Conservation (phyloP, 2,329 filamentous ascomycete species). For the Monilinia polystroma region DNA sequence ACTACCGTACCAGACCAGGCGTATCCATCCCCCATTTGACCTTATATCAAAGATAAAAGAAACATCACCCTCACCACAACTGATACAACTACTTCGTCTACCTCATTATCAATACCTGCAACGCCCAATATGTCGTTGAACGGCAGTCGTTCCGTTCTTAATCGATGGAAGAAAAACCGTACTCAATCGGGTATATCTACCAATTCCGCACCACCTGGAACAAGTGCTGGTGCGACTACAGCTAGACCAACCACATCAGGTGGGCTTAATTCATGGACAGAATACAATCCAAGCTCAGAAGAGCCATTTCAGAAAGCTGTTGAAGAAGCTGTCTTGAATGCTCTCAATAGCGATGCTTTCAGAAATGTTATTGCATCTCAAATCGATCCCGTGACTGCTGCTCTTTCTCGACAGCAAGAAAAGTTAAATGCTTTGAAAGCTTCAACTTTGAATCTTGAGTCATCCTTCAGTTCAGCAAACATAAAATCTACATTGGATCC, state of each 20-base stretch:
- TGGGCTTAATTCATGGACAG: constrained; percentile 21
- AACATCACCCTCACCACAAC: neutral
- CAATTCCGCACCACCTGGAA: constrained; percentile 18
- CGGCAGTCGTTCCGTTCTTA: constrained; percentile 25
- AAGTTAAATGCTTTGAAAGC: constrained; percentile 32
- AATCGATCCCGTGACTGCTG: constrained; percentile 27
- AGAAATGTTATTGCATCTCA: constrained; percentile 31
- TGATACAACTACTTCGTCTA: neutral
- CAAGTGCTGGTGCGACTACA: neutral
- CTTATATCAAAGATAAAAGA: neutral
- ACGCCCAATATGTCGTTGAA: constrained; percentile 25
- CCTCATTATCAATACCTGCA: neutral
- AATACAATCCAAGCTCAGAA: constrained; percentile 24
- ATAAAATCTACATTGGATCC: constrained; percentile 27
- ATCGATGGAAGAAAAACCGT: constrained; percentile 32
- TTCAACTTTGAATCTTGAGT: constrained; percentile 32
- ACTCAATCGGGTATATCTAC: constrained; percentile 24
- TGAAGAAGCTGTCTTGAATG: constrained; percentile 29
- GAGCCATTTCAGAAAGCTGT: constrained; percentile 28
- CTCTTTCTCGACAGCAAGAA: constrained; percentile 30
- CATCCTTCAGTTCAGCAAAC: constrained; percentile 26
- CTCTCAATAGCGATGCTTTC: constrained; percentile 31
- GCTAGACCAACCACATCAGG: constrained; percentile 26
- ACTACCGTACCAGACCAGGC: neutral
- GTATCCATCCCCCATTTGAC: neutral